Percentiles rank a stretch among this genome's conserved stretches.
These are phyloP conservation scores for Polymyxa betae DNA, from an alignment of 208 protist species.

Conservation along the genomic window DNA sequence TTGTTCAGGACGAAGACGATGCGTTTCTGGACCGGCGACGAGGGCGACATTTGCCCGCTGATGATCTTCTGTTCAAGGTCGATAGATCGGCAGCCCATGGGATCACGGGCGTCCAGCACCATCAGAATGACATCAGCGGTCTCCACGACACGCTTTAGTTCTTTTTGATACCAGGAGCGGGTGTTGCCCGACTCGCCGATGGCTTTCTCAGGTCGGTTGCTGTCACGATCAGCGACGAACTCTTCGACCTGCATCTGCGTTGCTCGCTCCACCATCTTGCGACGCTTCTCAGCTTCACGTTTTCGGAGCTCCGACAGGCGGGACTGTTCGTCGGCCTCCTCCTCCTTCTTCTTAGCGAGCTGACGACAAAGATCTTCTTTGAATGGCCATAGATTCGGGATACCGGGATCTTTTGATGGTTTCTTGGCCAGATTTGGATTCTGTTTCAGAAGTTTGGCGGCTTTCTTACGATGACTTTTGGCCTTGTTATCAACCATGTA, in stretches of 20 bases:
- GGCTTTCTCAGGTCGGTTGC: not conserved
- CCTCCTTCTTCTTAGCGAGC: conserved; percentile 4
- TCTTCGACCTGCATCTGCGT: not conserved
- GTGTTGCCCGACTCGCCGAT: not conserved
- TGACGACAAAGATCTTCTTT: conserved; percentile 41
- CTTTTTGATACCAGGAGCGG: not conserved
- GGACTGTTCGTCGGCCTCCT: not conserved
- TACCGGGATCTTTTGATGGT: conserved; percentile 30
- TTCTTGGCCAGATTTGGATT: not conserved
- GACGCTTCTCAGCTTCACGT: not conserved
- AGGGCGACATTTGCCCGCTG: not conserved
- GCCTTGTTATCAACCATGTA: conserved; percentile 48
- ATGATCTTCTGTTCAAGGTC: conserved; percentile 59
- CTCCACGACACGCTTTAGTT: conserved; percentile 57
- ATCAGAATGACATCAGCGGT: conserved; percentile 61
- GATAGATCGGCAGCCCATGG: conserved; percentile 57
- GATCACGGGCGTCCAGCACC: conserved; percentile 65
- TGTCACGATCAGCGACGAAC: not conserved
- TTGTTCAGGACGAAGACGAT: conserved; percentile 70
- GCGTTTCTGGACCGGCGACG: conserved; percentile 51
- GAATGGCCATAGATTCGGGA: conserved; percentile 43
- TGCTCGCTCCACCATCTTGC: not conserved
- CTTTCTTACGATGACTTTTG: not conserved
- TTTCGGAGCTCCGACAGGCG: not conserved
- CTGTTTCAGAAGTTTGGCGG: not conserved